Conservation (phyloP, 176 grass and related monocot species). For the Oryza meyeriana region DNA sequence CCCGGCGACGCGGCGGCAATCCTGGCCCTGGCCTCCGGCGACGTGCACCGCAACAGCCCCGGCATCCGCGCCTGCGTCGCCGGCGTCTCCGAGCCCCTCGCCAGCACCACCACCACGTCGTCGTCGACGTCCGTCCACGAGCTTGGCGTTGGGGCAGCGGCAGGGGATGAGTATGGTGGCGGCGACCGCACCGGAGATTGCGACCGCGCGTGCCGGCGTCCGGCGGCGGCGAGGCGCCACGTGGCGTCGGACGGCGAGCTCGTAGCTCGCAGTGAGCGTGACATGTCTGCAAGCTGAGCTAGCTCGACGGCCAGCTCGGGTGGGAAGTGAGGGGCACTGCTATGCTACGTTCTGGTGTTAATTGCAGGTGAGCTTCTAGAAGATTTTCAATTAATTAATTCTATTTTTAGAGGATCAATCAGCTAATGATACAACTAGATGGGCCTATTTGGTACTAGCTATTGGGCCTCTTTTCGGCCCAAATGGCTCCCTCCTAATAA, state of each 20-base stretch:
- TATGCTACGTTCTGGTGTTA: no score
- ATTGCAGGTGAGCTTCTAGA: no score
- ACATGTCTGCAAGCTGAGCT: not conserved
- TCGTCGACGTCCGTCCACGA: no score
- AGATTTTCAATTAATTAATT: no score
- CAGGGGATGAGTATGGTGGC: not conserved
- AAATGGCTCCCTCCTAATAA: no score
- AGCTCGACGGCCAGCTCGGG: no score
- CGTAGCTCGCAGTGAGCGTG: not conserved
- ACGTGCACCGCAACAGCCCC: conserved; percentile 6
- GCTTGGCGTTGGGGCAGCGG: not conserved
- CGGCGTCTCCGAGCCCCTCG: not conserved
- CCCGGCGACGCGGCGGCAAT: conserved; percentile 6
- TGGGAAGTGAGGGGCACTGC: no score
- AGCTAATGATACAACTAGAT: not conserved
- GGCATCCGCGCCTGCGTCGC: not conserved
- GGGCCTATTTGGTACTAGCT: not conserved
- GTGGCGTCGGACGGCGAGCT: conserved; percentile 26
- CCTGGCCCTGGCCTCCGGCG: conserved; percentile 7
- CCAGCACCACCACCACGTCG: not conserved
- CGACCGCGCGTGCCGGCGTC: not conserved
- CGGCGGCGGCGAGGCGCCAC: not conserved
- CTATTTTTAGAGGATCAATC: no score
- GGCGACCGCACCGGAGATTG: not conserved
- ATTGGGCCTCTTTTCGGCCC: not conserved